Evolutionary conservation across 1,139 yeast species (phyloP), one percentile per base, ranked within the genome.

Genomic region (Diutina siamensis): DNA sequence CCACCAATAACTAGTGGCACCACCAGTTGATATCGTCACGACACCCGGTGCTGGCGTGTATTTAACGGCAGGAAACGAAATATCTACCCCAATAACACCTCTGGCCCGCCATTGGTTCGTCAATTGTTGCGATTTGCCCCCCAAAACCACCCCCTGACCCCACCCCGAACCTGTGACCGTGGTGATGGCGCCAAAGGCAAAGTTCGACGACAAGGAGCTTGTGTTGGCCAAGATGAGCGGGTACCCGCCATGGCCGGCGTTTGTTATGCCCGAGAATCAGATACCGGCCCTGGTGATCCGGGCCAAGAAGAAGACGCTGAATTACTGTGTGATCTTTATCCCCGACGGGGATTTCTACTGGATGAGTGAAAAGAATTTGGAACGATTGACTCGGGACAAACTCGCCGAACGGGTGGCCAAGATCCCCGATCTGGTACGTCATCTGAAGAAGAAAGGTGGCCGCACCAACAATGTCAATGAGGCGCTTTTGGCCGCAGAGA

Each of bases 331-430:
- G 25, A 68, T 70, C 33, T 71, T 70, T 55, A 68, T 71, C 42
- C 75, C 75, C 7, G 75, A 70, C 52, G 75, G 74, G 15, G 74
- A 71, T 51, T 71, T 60, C 55, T 65, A 67, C 53, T 71, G 76
- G 76, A 63, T 68, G 64, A 63, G 58, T 41, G 73, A 67, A 35
- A 67, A 68, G 53, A 59, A 60, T 35, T 54, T 71, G 44, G 71
- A 65, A 48, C 36, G 36, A 33, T 40, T 40, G 35, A 18, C 22
- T 21, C 35, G 35, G 2, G 44, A 40, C 7, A 63, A 61, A 48
- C 52, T 68, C 44, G 57, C 55, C 13, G 52, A 60, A 32, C 58
- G 52, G 19, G 52, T 67, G 28, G 57, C 57, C 45, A 65, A 66
- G 50, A 55, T 66, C 5, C 67, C 72, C 20, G 55, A 50, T 35